A percentile compares a stretch with the other conserved stretches of the same genome.
Conservation (phyloP, 495 filamentous ascomycete genomes). For the Aspergillus taichungensis region DNA sequence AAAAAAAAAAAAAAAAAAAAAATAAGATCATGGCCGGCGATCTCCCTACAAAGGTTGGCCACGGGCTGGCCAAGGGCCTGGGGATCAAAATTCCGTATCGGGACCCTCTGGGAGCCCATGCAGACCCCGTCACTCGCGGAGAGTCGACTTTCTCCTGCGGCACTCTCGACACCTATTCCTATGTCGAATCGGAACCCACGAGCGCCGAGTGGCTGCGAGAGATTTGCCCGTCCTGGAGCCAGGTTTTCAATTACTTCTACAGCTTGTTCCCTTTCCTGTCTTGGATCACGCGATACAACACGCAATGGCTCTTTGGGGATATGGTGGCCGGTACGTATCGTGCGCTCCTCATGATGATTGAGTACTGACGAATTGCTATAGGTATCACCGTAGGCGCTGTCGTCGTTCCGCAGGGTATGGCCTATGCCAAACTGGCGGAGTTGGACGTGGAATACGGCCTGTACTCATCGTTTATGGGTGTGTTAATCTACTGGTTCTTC, state of each 20-base stretch:
- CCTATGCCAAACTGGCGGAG: constrained; percentile 80
- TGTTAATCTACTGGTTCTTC: constrained; percentile 96
- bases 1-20: neutral
- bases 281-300: constrained; percentile 85
- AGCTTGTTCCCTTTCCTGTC: constrained; percentile 77
- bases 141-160: constrained; percentile 73
- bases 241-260: constrained; percentile 49
- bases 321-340: constrained; percentile 70
- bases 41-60: constrained; percentile 50
- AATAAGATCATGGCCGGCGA: constrained; percentile 30
- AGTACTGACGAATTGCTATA: constrained; percentile 19
- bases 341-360: constrained; percentile 5
- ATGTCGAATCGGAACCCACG: constrained; percentile 75
- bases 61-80: constrained; percentile 66
- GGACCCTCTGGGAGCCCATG: constrained; percentile 40
- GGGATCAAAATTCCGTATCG: constrained; percentile 74
- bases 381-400: constrained; percentile 92
- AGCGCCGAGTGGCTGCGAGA: constrained; percentile 60
- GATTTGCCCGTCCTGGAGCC: constrained; percentile 45
- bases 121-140: constrained; percentile 53
- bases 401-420: constrained; percentile 96
- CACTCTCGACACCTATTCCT: constrained; percentile 68
- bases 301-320: constrained; percentile 82
- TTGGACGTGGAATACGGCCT: constrained; percentile 76
- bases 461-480: constrained; percentile 97